Evolutionary conservation across 2,329 filamentous ascomycete species (phyloP).

Genomic region (Colletotrichum liaoningense): DNA sequence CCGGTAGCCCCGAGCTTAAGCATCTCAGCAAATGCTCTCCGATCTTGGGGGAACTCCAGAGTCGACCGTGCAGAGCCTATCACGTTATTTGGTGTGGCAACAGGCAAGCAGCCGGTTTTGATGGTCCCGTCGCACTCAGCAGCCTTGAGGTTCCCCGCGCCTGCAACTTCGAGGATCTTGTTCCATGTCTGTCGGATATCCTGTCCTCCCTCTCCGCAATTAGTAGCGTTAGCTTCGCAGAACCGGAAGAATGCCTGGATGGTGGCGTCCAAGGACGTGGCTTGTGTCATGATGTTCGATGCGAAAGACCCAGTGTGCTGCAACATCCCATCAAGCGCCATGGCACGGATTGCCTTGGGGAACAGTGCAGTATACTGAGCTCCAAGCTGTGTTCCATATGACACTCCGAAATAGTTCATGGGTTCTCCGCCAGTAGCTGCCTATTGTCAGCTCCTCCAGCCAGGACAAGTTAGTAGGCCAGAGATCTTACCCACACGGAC

Average conservation of each 20-base stretch:
- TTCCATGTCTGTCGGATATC: constrained; percentile 22
- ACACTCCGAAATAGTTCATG: constrained; percentile 27
- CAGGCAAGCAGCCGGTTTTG: constrained; percentile 13
- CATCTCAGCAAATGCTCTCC: background rate
- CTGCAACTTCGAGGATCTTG: constrained; percentile 17
- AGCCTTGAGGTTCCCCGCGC: constrained; percentile 12
- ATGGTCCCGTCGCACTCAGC: constrained; percentile 23
- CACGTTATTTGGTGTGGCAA: constrained; percentile 16
- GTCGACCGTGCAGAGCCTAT: constrained; percentile 19
- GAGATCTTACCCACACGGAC: constrained; percentile 9
- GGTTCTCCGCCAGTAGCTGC: constrained; percentile 12
- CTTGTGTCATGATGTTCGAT: constrained; percentile 29
- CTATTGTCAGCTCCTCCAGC: background rate
- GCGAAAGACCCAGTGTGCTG: constrained; percentile 28
- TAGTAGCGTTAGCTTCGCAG: constrained; percentile 10
- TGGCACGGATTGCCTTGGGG: constrained; percentile 8
- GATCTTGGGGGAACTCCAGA: background rate
- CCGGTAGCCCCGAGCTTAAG: background rate
- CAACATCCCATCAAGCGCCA: constrained; percentile 29
- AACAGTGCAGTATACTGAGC: constrained; percentile 25
- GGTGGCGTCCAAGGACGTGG: constrained; percentile 28
- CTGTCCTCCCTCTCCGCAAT: constrained; percentile 19
- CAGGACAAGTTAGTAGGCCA: fast-evolving
- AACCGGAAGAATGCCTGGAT: constrained; percentile 29
- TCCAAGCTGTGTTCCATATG: constrained; percentile 27